These are phyloP conservation scores for Aspergillus steynii DNA, from an alignment of 495 filamentous ascomycete genomes.

Conservation along the genomic window DNA sequence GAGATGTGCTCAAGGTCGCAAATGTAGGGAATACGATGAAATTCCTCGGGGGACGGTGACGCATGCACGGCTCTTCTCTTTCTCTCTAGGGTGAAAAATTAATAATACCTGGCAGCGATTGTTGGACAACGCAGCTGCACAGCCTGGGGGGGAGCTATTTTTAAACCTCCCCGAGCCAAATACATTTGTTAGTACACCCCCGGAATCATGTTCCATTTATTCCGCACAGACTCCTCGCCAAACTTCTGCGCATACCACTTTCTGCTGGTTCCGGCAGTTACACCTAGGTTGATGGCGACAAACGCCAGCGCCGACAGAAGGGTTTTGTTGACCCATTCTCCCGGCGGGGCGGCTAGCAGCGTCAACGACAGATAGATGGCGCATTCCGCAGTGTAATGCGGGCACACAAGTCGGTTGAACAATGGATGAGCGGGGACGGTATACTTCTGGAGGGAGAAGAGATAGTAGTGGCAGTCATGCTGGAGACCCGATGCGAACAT, in stretches of 20 bases:
- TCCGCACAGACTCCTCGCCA: constrained; percentile 62
- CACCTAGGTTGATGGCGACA: constrained; percentile 75
- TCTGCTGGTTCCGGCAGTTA: constrained; percentile 75
- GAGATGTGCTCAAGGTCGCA: constrained; percentile 87
- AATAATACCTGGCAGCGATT: not conserved
- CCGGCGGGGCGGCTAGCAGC: constrained; percentile 67
- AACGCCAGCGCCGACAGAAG: constrained; percentile 68
- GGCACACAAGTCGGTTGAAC: constrained; percentile 71
- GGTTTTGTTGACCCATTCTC: constrained; percentile 68
- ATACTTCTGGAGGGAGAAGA: constrained; percentile 81
- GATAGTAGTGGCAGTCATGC: constrained; percentile 76
- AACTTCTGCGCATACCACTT: constrained; percentile 83
- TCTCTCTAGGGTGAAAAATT: not conserved
- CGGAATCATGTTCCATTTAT: constrained; percentile 83
- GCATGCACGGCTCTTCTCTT: not conserved
- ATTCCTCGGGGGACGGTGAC: constrained; percentile 49
- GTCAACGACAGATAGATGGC: constrained; percentile 79
- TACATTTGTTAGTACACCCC: constrained; percentile 58
- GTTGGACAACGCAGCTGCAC: not conserved
- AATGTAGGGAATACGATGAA: constrained; percentile 69
- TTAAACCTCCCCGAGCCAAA: not conserved
- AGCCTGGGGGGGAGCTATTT: not conserved
- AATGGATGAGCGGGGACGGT: constrained; percentile 71
- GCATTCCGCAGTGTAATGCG: constrained; percentile 92
- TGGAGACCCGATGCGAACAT: constrained; percentile 75